Conservation (phyloP, 176 grass and related monocot species). For the Paspalum vaginatum region DNA sequence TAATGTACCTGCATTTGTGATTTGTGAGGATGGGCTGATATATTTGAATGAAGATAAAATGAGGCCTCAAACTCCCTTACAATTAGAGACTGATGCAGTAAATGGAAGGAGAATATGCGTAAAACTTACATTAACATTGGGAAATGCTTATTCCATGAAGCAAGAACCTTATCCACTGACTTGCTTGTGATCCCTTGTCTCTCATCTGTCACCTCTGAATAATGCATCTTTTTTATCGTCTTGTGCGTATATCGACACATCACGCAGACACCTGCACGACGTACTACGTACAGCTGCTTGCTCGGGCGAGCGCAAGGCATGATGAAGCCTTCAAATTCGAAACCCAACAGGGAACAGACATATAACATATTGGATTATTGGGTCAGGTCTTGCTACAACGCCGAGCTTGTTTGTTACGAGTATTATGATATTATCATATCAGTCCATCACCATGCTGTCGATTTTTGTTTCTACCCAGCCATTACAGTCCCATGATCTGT, state of each 20-base stretch:
- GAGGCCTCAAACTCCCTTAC: no score
- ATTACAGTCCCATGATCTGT: not conserved
- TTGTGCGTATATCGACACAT: no score
- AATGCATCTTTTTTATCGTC: no score
- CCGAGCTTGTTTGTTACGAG: not conserved
- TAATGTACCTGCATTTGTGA: no score
- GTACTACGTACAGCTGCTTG: not conserved
- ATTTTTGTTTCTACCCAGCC: slow-evolving; percentile 21
- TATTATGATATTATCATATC: not conserved
- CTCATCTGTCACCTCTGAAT: no score
- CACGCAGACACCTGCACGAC: not conserved
- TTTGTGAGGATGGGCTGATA: no score
- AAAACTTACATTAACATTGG: no score
- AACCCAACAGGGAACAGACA: not conserved
- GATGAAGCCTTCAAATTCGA: slow-evolving; percentile 7
- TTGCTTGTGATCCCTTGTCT: not conserved
- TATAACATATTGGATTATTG: not conserved
- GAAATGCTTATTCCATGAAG: no score
- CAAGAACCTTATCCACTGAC: not conserved
- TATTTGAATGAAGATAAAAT: no score
- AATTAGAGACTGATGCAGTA: no score
- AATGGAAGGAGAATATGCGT: no score
- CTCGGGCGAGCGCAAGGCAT: not conserved
- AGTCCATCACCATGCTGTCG: not conserved
- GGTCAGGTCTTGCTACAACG: not conserved